Conservation (phyloP, 306 rosid species). For the Rosa persica region DNA sequence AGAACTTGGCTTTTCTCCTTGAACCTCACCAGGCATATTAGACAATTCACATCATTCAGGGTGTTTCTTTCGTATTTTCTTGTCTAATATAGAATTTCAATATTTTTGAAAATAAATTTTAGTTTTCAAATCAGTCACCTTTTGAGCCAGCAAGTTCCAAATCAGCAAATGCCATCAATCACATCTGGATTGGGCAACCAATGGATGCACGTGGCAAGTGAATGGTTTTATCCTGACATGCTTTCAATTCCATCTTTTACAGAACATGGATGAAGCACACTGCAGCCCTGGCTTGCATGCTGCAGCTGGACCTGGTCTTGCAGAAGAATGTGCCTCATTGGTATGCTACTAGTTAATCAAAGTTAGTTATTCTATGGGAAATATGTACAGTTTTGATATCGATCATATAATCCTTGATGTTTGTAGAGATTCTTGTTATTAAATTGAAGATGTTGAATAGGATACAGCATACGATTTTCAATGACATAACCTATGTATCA, state of each 20-base stretch:
- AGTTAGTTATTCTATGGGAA: constrained; percentile 7
- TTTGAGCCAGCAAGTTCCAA: constrained; percentile 12
- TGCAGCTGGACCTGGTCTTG: constrained; percentile 98
- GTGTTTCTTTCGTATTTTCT: no score
- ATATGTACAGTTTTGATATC: not conserved
- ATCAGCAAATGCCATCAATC: constrained; percentile 12
- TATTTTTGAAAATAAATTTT: not conserved
- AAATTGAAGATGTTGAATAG: not conserved
- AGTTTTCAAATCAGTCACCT: constrained; percentile 13
- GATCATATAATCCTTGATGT: not conserved
- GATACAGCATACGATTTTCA: not conserved
- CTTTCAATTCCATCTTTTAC: constrained; percentile 31
- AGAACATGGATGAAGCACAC: constrained; percentile 96
- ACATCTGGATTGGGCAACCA: constrained; percentile 19
- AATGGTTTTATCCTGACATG: constrained; percentile 19
- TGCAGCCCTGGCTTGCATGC: constrained; percentile 95
- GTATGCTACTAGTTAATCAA: constrained; percentile 35
- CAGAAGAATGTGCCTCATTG: constrained; percentile 91
- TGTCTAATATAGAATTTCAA: no score
- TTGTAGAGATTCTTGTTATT: not conserved
- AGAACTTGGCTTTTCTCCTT: not conserved
- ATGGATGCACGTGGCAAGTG: constrained; percentile 16
- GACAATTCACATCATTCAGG: no score
- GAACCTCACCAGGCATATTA: no score
- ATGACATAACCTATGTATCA: not conserved